Conservation (phyloP, 1,139 yeast species). For the Pichia sp. region DNA sequence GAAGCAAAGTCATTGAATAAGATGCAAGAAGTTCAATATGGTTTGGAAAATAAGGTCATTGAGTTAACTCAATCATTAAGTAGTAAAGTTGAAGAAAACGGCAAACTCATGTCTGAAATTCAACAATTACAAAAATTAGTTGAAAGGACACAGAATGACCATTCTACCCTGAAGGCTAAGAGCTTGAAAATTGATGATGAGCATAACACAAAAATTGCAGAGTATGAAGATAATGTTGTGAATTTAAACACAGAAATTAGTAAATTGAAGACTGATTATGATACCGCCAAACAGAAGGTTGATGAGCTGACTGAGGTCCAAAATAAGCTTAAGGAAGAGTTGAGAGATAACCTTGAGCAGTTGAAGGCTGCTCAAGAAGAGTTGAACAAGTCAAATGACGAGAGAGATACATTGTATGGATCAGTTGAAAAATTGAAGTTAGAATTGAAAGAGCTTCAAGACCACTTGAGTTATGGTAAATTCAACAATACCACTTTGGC, state of each 20-base stretch:
- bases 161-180: conserved; percentile 51
- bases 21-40: conserved; percentile 85
- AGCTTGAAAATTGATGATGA: conserved; percentile 52
- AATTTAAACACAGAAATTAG: conserved; percentile 56
- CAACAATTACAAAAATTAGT: conserved; percentile 50
- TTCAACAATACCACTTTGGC: conserved; percentile 20
- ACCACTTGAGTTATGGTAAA: conserved; percentile 25
- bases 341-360: conserved; percentile 56
- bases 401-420: conserved; percentile 57
- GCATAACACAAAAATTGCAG: conserved; percentile 42
- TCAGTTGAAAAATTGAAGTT: conserved; percentile 64
- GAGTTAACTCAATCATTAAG: conserved; percentile 85
- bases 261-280: conserved; percentile 54
- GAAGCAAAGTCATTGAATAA: conserved; percentile 92
- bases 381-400: conserved; percentile 58
- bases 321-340: conserved; percentile 57
- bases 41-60: conserved; percentile 91
- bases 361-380: conserved; percentile 60
- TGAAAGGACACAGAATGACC: conserved; percentile 55
- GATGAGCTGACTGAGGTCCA: conserved; percentile 64
- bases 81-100: conserved; percentile 74
- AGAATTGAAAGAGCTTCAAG: conserved; percentile 31
- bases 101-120: conserved; percentile 61
- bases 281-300: conserved; percentile 58
- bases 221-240: conserved; percentile 49